phyloP scores from a whole-genome alignment of 352 stramenopile species.

The Pythium phragmiticola region DNA sequence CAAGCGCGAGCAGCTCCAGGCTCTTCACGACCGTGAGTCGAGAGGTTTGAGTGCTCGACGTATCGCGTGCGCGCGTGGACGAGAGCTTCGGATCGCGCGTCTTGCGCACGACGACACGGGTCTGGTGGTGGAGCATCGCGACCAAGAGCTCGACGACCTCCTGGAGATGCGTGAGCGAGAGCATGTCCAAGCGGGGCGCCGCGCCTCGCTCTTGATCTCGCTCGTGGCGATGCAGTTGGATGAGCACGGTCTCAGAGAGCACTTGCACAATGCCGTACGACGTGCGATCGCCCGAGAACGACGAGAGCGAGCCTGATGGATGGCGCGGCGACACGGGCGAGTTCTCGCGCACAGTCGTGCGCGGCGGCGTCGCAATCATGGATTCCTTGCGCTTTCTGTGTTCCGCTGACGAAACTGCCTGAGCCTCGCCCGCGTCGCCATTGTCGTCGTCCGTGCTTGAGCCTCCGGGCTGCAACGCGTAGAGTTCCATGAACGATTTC shows the following conservation, averaged over 20 bases:
- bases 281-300: slow-evolving; percentile 63
- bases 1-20: slow-evolving; percentile 30
- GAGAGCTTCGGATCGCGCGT: slow-evolving; percentile 61
- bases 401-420: slow-evolving; percentile 6
- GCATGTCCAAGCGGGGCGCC: slow-evolving; percentile 38
- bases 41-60: slow-evolving; percentile 5
- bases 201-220: slow-evolving; percentile 28
- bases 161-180: slow-evolving; percentile 48
- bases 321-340: slow-evolving; percentile 20
- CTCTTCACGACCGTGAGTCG: slow-evolving; percentile 34
- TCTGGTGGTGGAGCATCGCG: slow-evolving; percentile 73
- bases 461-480: slow-evolving; percentile 41
- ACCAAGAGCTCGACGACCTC: slow-evolving; percentile 59
- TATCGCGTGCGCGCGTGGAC: slow-evolving; percentile 41
- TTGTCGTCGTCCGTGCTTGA: neutral
- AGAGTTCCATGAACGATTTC: slow-evolving; percentile 78
- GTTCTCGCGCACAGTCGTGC: slow-evolving; percentile 14
- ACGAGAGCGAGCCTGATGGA: slow-evolving; percentile 33
- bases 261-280: slow-evolving; percentile 71
- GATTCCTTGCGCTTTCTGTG: slow-evolving; percentile 61
- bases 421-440: neutral
- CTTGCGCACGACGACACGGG: slow-evolving; percentile 58
- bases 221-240: slow-evolving; percentile 32
- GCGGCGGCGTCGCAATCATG: slow-evolving; percentile 62
- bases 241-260: slow-evolving; percentile 48